Evolutionary conservation across 2,329 filamentous ascomycete genomes (phyloP).

Genomic region (Xylaria polymorpha): DNA sequence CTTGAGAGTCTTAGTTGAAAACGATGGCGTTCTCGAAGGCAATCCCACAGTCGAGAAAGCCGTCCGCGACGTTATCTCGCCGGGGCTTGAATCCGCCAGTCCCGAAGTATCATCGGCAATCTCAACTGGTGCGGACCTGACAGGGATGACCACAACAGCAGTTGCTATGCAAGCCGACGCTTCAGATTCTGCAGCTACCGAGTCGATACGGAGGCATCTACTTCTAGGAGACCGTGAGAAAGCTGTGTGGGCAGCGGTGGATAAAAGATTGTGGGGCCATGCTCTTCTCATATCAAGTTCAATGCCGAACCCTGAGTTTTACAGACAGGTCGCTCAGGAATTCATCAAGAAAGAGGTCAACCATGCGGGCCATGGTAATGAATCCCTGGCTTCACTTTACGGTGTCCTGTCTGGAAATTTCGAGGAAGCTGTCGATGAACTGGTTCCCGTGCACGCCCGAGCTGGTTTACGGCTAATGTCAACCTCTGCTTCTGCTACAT

Average conservation of each 20-base stretch:
- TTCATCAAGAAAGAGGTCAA: constrained; percentile 97
- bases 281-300: constrained; percentile 88
- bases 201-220: constrained; percentile 78
- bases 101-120: constrained; percentile 43
- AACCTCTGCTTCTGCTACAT: constrained; percentile 70
- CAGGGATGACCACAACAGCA: constrained; percentile 53
- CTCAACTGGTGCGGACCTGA: constrained; percentile 53
- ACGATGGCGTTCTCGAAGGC: constrained; percentile 85
- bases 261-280: constrained; percentile 95
- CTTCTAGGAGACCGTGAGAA: constrained; percentile 87
- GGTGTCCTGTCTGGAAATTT: constrained; percentile 93
- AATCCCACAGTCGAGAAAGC: constrained; percentile 77
- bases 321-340: constrained; percentile 93
- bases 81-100: constrained; percentile 56
- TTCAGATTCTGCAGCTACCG: constrained; percentile 75
- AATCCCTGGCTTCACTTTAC: constrained; percentile 91
- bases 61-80: constrained; percentile 78
- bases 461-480: constrained; percentile 93
- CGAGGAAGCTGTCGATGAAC: constrained; percentile 94
- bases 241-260: constrained; percentile 92
- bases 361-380: constrained; percentile 79
- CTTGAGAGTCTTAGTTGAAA: constrained; percentile 81
- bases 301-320: constrained; percentile 78
- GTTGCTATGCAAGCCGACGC: constrained; percentile 68
- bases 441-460: constrained; percentile 91